Base-by-base conservation (phyloP, 2,329 filamentous ascomycete genomes). In the Fusarium anthophilum region DNA sequence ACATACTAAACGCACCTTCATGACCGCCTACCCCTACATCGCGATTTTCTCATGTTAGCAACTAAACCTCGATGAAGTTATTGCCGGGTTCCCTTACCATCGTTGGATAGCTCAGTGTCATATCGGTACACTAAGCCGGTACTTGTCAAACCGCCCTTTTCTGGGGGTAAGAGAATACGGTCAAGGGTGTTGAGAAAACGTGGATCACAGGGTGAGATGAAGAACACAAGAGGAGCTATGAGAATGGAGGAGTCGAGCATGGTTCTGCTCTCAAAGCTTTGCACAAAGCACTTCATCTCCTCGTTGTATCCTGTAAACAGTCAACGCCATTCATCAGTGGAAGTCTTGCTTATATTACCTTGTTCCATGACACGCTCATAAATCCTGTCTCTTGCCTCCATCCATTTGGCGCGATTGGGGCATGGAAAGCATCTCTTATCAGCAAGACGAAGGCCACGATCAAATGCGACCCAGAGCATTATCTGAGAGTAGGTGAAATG, bases 401-500 rank as follows among this genome's bases (percentile, higher is more conserved):
- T 83, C 93, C 93, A 95, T 56, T 88, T 87, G 45, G 80, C 81
- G 7, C 92, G 87, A 76, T 92, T 91, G 4, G 92, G 93, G 70
- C 93, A 95, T 0, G 93, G 93, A 28, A 95, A 88, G 76, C 91
- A 92, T 62, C 93, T 86, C 82, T 94, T 95, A 24, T 95, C 92
- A 8, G 92, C 87, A 2, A 95, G 87, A 5, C 93, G 91, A 18
- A 95, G 83, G 15, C 91, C 93, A 10, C 93, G 90, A 79, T 95
- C 93, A 71, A 95, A 90, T 24, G 93, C 92, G 8, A 95, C 93
- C 93, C 93, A 95, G 28, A 95, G 87, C 91, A 95, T 93, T 72
- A 95, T 87, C 79, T 95, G 94, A n/a, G 91, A 93, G 82, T 95
- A 95, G 20, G 91, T 90, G 75, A 94, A 95, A 78, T 94, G 90